Evolutionary conservation across 345 rosid genomes (phyloP).

Genomic region (Euphorbia peplus): DNA sequence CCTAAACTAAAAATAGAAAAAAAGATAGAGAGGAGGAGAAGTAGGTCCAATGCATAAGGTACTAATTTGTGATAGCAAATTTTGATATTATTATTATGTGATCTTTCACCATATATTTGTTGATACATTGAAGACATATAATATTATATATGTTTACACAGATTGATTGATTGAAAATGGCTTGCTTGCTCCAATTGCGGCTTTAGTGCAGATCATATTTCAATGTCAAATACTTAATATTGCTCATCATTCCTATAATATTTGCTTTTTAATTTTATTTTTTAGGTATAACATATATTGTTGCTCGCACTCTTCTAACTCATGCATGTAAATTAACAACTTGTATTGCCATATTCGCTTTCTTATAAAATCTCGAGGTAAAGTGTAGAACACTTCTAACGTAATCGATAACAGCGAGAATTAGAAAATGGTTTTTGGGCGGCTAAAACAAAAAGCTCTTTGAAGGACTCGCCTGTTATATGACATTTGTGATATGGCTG

Average conservation of each 20-base stretch:
- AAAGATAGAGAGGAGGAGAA: neutral
- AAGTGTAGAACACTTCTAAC: no score
- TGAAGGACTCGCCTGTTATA: no score
- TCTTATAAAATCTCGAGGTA: no score
- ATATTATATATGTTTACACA: neutral
- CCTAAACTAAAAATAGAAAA: neutral
- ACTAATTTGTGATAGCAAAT: slow-evolving; percentile 15
- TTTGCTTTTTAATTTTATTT: no score
- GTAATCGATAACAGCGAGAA: no score
- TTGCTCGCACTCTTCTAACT: neutral
- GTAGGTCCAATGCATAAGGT: slow-evolving; percentile 11
- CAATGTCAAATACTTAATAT: slow-evolving; percentile 5
- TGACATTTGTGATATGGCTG: no score
- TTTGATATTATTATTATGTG: slow-evolving; percentile 12
- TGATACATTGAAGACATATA: no score
- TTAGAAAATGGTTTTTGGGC: no score
- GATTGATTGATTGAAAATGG: slow-evolving; percentile 10
- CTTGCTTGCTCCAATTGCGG: neutral
- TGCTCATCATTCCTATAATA: neutral
- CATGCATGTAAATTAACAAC: slow-evolving; percentile 1
- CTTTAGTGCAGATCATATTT: slow-evolving; percentile 16
- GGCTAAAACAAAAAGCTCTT: no score
- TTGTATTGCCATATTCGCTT: no score
- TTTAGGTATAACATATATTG: neutral
- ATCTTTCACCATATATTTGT: slow-evolving; percentile 17